phyloP scores from a whole-genome alignment of 2,329 filamentous ascomycete species.

The Fusarium bulbicola region DNA sequence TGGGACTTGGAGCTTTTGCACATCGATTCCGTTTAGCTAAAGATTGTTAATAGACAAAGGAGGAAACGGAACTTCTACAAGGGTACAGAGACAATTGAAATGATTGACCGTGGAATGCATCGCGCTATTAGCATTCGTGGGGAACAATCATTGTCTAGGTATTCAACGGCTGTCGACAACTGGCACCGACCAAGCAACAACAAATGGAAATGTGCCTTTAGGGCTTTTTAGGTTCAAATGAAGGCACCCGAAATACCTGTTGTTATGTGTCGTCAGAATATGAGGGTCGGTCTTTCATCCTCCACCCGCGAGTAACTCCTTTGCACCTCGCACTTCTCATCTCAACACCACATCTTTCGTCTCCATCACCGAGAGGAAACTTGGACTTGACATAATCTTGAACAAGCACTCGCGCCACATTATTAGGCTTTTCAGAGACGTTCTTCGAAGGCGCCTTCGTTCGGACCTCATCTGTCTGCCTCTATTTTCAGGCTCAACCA shows the following conservation, averaged over 20 bases:
- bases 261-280: background rate
- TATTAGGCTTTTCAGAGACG: no score
- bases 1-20: background rate
- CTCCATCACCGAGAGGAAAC: background rate
- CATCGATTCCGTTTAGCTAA: background rate
- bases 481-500: constrained; percentile 3
- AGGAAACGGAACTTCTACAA: background rate
- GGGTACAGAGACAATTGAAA: background rate
- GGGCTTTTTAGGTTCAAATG: background rate
- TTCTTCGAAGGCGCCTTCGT: background rate
- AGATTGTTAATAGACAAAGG: background rate
- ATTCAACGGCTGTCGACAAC: background rate
- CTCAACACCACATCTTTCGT: background rate
- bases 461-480: background rate
- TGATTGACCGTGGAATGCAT: no score
- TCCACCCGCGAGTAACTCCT: background rate
- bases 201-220: background rate
- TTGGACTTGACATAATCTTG: background rate
- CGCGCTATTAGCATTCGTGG: background rate
- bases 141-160: background rate
- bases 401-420: no score
- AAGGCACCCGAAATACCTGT: background rate
- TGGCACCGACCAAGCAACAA: background rate
- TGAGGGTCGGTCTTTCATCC: background rate
- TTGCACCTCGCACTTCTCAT: background rate